A percentile compares a stretch with the other conserved stretches of the same genome.
Evolutionary conservation across 2,329 filamentous ascomycete species (phyloP).

Genomic region (Alternaria sp.): DNA sequence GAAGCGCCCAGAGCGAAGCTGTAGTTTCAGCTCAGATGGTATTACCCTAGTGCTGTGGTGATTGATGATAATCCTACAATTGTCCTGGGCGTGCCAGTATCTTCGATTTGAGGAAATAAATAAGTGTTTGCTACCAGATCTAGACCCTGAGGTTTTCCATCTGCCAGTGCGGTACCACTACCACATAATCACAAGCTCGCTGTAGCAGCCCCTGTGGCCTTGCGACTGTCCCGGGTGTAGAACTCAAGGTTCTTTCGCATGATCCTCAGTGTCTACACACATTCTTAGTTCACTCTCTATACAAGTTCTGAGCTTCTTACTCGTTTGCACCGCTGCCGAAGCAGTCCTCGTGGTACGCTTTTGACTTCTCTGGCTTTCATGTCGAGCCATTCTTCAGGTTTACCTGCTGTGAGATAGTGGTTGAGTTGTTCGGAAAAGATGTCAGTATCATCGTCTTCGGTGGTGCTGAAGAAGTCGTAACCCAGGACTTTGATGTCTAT

Average conservation of each 20-base stretch:
- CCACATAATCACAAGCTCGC: neutral
- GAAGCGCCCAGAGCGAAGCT: slow-evolving; percentile 13
- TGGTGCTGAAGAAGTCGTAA: slow-evolving; percentile 16
- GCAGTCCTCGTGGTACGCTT: neutral
- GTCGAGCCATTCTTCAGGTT: slow-evolving; percentile 14
- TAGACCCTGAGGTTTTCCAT: neutral
- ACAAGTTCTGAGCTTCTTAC: neutral
- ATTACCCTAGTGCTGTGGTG: neutral
- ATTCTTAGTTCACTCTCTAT: neutral
- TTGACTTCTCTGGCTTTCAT: slow-evolving; percentile 16
- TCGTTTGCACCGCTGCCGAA: slow-evolving; percentile 4
- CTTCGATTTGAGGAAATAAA: neutral
- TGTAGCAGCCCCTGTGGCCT: neutral
- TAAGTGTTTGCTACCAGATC: neutral
- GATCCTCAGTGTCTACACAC: slow-evolving; percentile 3
- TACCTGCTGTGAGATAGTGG: slow-evolving; percentile 11
- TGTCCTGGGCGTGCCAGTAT: neutral
- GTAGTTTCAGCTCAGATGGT: neutral
- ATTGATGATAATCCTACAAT: neutral
- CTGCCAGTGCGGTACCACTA: neutral
- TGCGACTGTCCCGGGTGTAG: neutral
- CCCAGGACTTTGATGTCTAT: slow-evolving; percentile 11
- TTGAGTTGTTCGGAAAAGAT: slow-evolving; percentile 17
- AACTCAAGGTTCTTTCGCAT: slow-evolving; percentile 14
- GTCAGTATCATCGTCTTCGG: neutral